Base-by-base conservation (phyloP, 2,329 filamentous ascomycete genomes). In the Colletotrichum australisinense region DNA sequence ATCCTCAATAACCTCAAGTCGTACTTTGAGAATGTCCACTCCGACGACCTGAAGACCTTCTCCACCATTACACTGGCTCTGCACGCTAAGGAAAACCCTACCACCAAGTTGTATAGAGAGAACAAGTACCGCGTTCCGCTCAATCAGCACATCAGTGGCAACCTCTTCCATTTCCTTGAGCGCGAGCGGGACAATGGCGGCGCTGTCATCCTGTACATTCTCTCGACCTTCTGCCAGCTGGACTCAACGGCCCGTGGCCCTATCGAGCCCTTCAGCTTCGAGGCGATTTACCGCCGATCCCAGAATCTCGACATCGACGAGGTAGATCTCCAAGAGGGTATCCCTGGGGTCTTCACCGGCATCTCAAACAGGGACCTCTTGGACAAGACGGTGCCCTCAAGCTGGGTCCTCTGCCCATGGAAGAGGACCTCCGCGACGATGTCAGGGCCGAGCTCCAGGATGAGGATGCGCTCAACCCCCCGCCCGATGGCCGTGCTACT, bases 61-160 rank as follows among this genome's bases (percentile, higher is more conserved):
- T 88, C 91, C 49, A 90, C 91, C 7, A 89, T 98, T 74, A 93
- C 90, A 7, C 85, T 97, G 0, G 92, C 95, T 0, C 90, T 94
- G 72, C 97, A 99, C 79, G 86, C 97, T 9, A 86, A 91, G 52
- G 92, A 94, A 72, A 97, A 97, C 79, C 82, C 89, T 1, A 89
- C 93, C n/a, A 93, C 94, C 7, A 94, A 93, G 80, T 86, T 97
- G 3, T 99, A 98, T 82, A 90, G 91, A 53, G 90, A 92, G 69
- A 96, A 95, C 86, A 97, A 95, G 81, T 99, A 98, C 81, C 91
- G 95, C 14, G 88, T 99, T 46, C 95, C 95, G 0, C 86, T 99
- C n/a, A 98, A 95, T 78, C 92, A 93, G 70, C 93, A 95, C 77
- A 92, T 95, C 0, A 95, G 94, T 71, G 92, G 92, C 70, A 94